Evolutionary conservation across 768 basidiomycete genomes (phyloP), one percentile per base, ranked within the genome.

Genomic region (Royoungia palumana): DNA sequence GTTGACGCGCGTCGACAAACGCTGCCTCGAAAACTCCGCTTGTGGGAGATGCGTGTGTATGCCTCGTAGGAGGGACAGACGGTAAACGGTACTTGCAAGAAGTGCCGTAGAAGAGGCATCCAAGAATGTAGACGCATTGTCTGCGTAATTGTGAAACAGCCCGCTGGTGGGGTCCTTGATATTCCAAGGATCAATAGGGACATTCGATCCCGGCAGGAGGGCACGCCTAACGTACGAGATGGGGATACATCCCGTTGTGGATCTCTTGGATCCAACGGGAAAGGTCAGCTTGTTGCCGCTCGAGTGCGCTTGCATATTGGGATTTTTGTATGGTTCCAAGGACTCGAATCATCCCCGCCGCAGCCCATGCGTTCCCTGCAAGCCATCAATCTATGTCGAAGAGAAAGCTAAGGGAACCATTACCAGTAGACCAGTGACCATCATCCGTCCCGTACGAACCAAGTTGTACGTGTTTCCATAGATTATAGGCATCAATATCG

Each of bases 291-390:
- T 81, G 78, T 62, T 89, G 70, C 14, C 60, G 67, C 43, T 72
- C 60, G 50, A 89, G 65, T 7, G 66, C 60, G 25, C 69, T 69
- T 2, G 76, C 70, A 51, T 72, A 89, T 41, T 75, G 68, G 0
- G 87, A 87, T 27, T 78, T 69, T 54, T 78, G 72, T 49, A 92
- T 83, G 2, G 89, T 92, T 2, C 79, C 82, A 1, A 87, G 72
- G 3, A 94, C 92, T 6, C 92, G 83, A 10, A 89, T 71, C 78
- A 92, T 92, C 1, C 93, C 92, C 16, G 82, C 86, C 0, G 89
- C 89, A 0, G 87, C 93, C 93, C 93, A 95, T 3, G 73, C 92
- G 48, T 94, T 93, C 0, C 91, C 91, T 87, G 41, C 11, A 10
- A 6, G 7, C 16, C 5, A 35, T 60, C 9, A 52, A 28, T 4